Percentiles rank a stretch among this genome's conserved stretches.
Evolutionary conservation across 2,329 filamentous ascomycete genomes (phyloP).

Genomic region (Nothomitra cinnamomea): DNA sequence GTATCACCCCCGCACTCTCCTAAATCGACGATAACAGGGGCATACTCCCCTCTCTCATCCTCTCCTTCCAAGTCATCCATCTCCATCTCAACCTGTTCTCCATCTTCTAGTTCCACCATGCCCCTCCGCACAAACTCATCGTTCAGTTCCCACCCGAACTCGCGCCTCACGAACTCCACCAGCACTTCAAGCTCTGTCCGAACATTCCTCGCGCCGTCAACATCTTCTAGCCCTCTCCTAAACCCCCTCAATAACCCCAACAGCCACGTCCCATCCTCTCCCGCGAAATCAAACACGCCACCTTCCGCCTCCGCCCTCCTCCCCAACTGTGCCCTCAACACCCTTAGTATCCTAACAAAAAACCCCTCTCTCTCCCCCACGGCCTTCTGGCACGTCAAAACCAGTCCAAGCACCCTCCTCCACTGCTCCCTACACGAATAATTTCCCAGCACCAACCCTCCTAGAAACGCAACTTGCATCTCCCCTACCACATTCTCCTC

Average conservation of each 20-base stretch:
- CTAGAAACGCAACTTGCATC: conserved; percentile 44
- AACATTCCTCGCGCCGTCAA: conserved; percentile 26
- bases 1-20: conserved; percentile 6
- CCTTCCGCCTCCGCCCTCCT: conserved; percentile 42
- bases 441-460: conserved; percentile 46
- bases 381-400: conserved; percentile 38
- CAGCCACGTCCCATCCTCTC: conserved; percentile 32
- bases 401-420: conserved; percentile 38
- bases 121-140: conserved; percentile 37
- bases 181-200: conserved; percentile 36
- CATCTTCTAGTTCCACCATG: conserved; percentile 43
- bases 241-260: conserved; percentile 35
- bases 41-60: conserved; percentile 47
- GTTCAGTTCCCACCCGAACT: conserved; percentile 41
- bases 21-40: conserved; percentile 40
- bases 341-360: conserved; percentile 32
- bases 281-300: conserved; percentile 40
- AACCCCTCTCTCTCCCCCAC: conserved; percentile 30
- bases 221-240: conserved; percentile 31
- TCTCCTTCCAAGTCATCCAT: conserved; percentile 37
- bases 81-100: conserved; percentile 43
- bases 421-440: conserved; percentile 49
- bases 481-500: conserved; percentile 35
- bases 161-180: conserved; percentile 33
- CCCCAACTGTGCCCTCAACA: conserved; percentile 34